These are phyloP conservation scores for Orobanche coerulescens DNA, from an alignment of 257 asterid species.

Conservation along the genomic window DNA sequence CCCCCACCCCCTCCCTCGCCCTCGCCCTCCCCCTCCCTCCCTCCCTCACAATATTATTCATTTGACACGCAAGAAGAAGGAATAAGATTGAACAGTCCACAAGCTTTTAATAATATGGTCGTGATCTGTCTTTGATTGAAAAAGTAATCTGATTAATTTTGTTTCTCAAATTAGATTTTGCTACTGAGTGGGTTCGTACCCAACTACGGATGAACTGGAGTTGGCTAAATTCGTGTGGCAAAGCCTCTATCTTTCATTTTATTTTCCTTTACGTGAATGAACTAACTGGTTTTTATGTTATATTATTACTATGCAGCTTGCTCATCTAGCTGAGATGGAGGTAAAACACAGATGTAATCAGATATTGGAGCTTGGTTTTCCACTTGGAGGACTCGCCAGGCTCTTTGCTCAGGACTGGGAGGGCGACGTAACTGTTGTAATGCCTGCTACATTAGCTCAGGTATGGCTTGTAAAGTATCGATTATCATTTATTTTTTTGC, in stretches of 20 bases:
- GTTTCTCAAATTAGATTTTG: too few species aligned
- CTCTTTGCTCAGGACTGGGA: constrained; percentile 99
- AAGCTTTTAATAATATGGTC: too few species aligned
- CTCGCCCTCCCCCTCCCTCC: too few species aligned
- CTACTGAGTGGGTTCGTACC: too few species aligned
- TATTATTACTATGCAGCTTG: constrained; percentile 49
- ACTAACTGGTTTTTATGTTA: background rate
- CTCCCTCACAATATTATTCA: too few species aligned
- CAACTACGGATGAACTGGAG: too few species aligned
- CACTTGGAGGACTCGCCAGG: constrained; percentile 74
- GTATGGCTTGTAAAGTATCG: constrained; percentile 25
- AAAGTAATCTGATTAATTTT: too few species aligned
- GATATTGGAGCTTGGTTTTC: constrained; percentile 82
- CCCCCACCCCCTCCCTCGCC: too few species aligned
- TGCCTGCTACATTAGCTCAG: constrained; percentile 98
- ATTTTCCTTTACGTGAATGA: background rate
- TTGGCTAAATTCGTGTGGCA: background rate
- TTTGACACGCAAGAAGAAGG: too few species aligned
- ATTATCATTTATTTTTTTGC: background rate
- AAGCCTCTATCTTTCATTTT: too few species aligned
- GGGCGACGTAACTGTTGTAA: constrained; percentile 89
- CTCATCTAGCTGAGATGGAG: constrained; percentile 91
- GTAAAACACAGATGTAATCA: constrained; percentile 93
- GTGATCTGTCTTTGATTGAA: too few species aligned
- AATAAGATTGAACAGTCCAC: too few species aligned